phyloP scores from a whole-genome alignment of 441 rosid genomes.

The Erodium texanum region DNA sequence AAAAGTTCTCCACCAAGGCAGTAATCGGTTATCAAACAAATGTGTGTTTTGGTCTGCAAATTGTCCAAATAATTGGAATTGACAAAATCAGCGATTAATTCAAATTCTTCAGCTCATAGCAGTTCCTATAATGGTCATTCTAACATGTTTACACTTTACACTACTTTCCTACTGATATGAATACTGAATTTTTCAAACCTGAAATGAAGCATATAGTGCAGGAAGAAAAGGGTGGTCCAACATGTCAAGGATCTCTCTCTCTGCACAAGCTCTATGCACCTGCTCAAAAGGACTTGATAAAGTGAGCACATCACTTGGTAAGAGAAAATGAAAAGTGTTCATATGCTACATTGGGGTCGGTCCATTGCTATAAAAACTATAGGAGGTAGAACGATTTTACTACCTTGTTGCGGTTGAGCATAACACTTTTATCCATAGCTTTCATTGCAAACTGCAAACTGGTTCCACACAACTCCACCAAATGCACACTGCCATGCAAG shows the following conservation, averaged over 20 bases:
- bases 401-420: constrained; percentile 97
- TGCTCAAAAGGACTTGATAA: constrained; percentile 19
- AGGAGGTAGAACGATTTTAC: not conserved
- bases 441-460: constrained; percentile 77
- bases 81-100: not conserved
- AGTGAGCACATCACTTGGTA: too few species aligned
- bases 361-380: not conserved
- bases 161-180: not conserved
- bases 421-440: constrained; percentile 83
- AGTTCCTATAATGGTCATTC: not conserved
- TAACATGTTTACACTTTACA: not conserved
- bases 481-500: constrained; percentile 58
- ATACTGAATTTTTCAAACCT: constrained; percentile 35
- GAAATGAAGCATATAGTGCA: constrained; percentile 93
- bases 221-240: constrained; percentile 99
- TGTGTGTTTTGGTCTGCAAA: constrained; percentile 85
- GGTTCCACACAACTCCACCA: constrained; percentile 82
- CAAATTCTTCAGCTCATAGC: not conserved
- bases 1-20: constrained; percentile 94
- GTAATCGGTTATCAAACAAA: constrained; percentile 91
- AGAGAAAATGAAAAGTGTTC: too few species aligned
- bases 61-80: constrained; percentile 8
- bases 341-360: too few species aligned
- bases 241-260: constrained; percentile 84
- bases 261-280: constrained; percentile 98